Evolutionary conservation across 1,139 yeast species (phyloP), one percentile per base, ranked within the genome.

Genomic region (Suzukiozyma palmioleophila): DNA sequence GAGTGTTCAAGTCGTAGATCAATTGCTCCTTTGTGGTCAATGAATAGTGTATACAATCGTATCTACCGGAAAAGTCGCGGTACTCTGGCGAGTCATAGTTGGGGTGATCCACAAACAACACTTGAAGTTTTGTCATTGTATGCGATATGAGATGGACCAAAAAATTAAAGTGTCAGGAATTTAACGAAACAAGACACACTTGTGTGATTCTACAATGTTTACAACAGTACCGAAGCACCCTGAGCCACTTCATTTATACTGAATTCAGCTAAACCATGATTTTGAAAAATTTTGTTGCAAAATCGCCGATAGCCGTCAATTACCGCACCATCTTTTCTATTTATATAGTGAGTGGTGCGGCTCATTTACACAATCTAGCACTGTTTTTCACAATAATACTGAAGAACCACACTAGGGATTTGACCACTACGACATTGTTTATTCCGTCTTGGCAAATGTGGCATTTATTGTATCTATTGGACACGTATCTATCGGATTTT

Each of bases 51-150:
- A 78, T 52, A 33, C 79, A 64, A 10, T 76, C 71, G 48, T 62
- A 78, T 13, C 64, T 53, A 16, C 56, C 41, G n/a, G 52, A 40
- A 42, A 79, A 75, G 16, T 54, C 46, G 16, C 12, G 29, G 43
- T 64, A 72, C 39, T 64, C 69, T 2, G 64, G 61, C 24, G 73
- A 52, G 0, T 52, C 43, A 24, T 54, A 52, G 46, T 69, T 62
- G 26, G 75, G 59, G 21, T 64, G 69, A 9, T 76, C 80, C 9
- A 77, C 50, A 41, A 77, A 63, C 32, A 77, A 59, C 1, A 77
- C 79, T 32, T 64, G 59, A 37, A 60, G 69, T 46, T 43, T 48
- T 9, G 53, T 48, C 53, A 49, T 49, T 18, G 5, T 29, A 25
- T 16, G 14, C 30, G 32, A 25, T 35, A 37, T 24, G n/a, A n/a